phyloP scores from a whole-genome alignment of 805 yeast genomes.

The Blastobotrys muscicola region DNA sequence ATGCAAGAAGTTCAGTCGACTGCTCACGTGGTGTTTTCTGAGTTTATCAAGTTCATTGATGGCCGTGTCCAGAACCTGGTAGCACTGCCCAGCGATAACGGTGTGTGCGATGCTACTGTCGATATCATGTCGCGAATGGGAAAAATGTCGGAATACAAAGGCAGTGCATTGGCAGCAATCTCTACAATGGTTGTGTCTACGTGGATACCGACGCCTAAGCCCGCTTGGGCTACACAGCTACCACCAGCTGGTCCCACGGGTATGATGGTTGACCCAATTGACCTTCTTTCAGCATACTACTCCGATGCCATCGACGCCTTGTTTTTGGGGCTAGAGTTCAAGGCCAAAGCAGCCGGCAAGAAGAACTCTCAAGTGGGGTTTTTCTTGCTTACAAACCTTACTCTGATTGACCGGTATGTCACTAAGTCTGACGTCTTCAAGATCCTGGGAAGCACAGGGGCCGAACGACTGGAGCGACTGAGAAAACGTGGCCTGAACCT shows the following conservation, averaged over 20 bases:
- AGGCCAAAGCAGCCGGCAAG: conserved; percentile 34
- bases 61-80: conserved; percentile 37
- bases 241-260: conserved; percentile 35
- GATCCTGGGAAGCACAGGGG: conserved; percentile 50
- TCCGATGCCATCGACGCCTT: conserved; percentile 75
- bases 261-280: conserved; percentile 35
- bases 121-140: conserved; percentile 61
- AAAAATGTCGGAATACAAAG: conserved; percentile 51
- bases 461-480: conserved; percentile 53
- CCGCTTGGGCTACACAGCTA: conserved; percentile 42
- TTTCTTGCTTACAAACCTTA: conserved; percentile 58
- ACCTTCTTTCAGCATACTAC: conserved; percentile 53
- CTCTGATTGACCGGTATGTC: conserved; percentile 64
- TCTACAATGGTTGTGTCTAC: conserved; percentile 45
- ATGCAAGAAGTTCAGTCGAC: conserved; percentile 17
- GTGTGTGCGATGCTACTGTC: conserved; percentile 63
- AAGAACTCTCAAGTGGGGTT: conserved; percentile 45
- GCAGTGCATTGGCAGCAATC: conserved; percentile 44
- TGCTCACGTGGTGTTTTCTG: conserved; percentile 38
- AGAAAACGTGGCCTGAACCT: conserved; percentile 64
- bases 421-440: conserved; percentile 34
- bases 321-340: conserved; percentile 52
- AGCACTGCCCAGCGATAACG: conserved; percentile 53
- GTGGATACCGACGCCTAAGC: conserved; percentile 58
- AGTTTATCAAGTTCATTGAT: conserved; percentile 49